Evolutionary conservation across 495 filamentous ascomycete species (phyloP).

Genomic region (Massariosphaeria phaeospora): DNA sequence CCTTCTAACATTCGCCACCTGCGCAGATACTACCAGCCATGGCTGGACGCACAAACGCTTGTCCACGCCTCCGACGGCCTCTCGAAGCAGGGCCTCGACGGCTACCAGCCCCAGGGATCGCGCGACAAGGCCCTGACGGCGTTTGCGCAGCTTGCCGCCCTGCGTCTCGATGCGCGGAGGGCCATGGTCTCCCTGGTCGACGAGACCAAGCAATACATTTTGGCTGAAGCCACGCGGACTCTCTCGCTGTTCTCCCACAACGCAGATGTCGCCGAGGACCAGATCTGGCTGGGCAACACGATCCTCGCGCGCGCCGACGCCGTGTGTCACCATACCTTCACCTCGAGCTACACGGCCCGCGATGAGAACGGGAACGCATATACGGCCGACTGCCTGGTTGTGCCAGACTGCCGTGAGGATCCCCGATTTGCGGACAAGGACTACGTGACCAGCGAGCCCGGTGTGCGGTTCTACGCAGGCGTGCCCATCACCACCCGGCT

Average conservation of each 20-base stretch:
- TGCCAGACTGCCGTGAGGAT: slow-evolving; percentile 15
- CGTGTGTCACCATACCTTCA: slow-evolving; percentile 39
- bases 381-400: slow-evolving; percentile 20
- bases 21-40: too few relatives aligned
- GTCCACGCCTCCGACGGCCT: too few relatives aligned
- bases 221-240: slow-evolving; percentile 52
- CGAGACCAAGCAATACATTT: slow-evolving; percentile 47
- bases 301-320: slow-evolving; percentile 23
- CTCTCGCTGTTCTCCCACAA: slow-evolving; percentile 40
- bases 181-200: slow-evolving; percentile 41
- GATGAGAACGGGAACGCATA: slow-evolving; percentile 2
- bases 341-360: slow-evolving; percentile 5
- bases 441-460: slow-evolving; percentile 11
- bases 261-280: slow-evolving; percentile 43
- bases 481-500: slow-evolving; percentile 24
- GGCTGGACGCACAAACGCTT: too few relatives aligned
- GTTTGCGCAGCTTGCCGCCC: slow-evolving; percentile 26
- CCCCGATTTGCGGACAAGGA: slow-evolving; percentile 15
- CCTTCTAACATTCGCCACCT: too few relatives aligned
- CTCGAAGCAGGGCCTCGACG: too few relatives aligned
- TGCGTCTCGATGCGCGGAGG: slow-evolving; percentile 27
- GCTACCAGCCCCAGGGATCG: too few relatives aligned
- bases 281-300: too few relatives aligned
- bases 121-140: slow-evolving; percentile 31
- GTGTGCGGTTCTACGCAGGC: slow-evolving; percentile 24